Base-by-base conservation (phyloP, 495 filamentous ascomycete genomes). In the Penicillium soppii region DNA sequence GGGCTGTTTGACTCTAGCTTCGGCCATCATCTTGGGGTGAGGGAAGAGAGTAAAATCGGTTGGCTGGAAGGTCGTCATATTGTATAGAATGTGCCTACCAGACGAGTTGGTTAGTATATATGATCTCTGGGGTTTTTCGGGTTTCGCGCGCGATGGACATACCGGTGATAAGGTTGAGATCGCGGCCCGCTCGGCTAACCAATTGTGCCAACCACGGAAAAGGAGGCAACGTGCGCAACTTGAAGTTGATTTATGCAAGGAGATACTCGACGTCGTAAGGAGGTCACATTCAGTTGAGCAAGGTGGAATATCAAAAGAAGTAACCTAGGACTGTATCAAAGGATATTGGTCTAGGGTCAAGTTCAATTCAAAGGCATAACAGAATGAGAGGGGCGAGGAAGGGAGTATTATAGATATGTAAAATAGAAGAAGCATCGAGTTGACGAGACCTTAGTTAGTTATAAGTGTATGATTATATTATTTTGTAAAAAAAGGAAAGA, bases 11-110 rank as follows among this genome's bases (percentile, higher is more conserved):
- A 69, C 59, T 61, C 66, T 59, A 32, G 68, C 47, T 40, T 73
- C 69, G 26, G 71, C 66, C 50, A 74, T 47, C 71, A 72, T 76
- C 25, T 65, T 72, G 61, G 38, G 55, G 8, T 41, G 36, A 33
- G 59, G 58, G 17, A 58, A 69, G 8, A 67, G 59, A 22, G 63
- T 56, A 41, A 68, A 70, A 45, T 70, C 65, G 37, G 58, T 23
- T 29, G 43, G 42, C 10, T 56, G 49, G 4, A 30, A 26, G 10
- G 38, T 47, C 16, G 54, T 54, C 50, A 57, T 61, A 12, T 45
- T 20, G 35, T 47, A 27, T 4, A 9, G 10, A 12, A 32, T 32
- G 13, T 32, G 29, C 29, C 7, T n/a, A n/a, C n/a, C 29, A 7
- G 8, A 32, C 3, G 20, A 29, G 12, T 13, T 32, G 20, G 41